Evolutionary conservation across 177 flowering plant genomes (phyloP).

Genomic region (Vitis hybrid): DNA sequence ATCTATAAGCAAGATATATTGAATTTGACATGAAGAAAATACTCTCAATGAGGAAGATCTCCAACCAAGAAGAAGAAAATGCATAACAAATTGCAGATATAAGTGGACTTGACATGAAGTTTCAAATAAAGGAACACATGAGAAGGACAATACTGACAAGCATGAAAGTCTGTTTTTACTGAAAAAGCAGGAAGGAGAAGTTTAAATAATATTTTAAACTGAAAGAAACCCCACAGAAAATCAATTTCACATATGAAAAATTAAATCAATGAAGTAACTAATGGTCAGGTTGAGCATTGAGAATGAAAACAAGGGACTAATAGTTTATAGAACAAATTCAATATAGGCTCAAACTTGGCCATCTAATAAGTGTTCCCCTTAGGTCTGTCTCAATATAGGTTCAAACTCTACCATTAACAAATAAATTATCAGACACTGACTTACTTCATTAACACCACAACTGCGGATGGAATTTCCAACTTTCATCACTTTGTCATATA

Average conservation of each 20-base stretch:
- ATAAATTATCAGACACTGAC: conserved; percentile 1
- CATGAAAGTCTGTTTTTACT: no score
- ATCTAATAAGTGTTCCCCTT: neutral
- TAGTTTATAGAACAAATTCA: neutral
- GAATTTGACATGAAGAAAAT: neutral
- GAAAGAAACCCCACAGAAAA: neutral
- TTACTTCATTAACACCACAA: conserved; percentile 74
- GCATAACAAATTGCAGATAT: no score
- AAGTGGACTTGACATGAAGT: no score
- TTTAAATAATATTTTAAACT: no score
- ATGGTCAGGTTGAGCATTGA: neutral
- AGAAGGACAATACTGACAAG: no score
- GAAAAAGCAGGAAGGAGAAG: no score
- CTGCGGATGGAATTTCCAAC: conserved; percentile 72
- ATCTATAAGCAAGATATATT: neutral
- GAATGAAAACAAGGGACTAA: neutral
- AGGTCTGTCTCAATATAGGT: neutral
- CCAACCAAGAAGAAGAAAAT: neutral
- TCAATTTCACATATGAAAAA: neutral
- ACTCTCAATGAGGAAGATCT: neutral
- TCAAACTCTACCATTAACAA: neutral
- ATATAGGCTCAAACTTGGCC: neutral
- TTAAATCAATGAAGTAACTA: neutral
- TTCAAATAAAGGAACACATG: no score
- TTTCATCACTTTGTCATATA: conserved; percentile 66